A percentile compares a stretch with the other conserved stretches of the same genome.
phyloP scores from a whole-genome alignment of 306 rosid species.

The Lupinus albus region DNA sequence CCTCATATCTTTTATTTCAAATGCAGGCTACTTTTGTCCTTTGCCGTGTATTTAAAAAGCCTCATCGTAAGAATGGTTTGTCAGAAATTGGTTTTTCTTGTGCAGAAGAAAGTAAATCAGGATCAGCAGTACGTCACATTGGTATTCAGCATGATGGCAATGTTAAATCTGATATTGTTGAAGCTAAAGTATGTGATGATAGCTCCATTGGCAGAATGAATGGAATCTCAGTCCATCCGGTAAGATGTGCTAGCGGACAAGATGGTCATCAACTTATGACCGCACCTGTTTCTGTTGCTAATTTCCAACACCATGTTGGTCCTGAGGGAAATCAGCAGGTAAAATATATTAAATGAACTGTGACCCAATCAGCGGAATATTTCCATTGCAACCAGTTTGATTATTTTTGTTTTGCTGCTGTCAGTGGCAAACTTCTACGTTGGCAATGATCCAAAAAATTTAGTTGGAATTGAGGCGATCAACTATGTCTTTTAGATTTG shows the following conservation, averaged over 20 bases:
- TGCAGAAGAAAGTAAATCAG: constrained; percentile 62
- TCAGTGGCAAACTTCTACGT: constrained; percentile 13
- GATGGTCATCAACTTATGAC: constrained; percentile 37
- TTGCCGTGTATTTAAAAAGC: constrained; percentile 59
- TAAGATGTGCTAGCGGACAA: constrained; percentile 34
- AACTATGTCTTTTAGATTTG: background rate
- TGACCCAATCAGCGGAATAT: background rate
- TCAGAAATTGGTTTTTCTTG: constrained; percentile 57
- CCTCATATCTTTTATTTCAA: constrained; percentile 14
- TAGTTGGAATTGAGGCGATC: constrained; percentile 20
- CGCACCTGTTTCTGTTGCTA: constrained; percentile 39
- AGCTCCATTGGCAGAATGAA: constrained; percentile 40
- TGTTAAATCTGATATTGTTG: constrained; percentile 33
- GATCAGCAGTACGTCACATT: constrained; percentile 54
- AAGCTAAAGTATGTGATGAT: constrained; percentile 38
- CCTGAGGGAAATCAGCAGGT: constrained; percentile 49
- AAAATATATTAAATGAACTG: background rate
- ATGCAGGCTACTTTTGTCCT: constrained; percentile 64
- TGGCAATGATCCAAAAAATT: constrained; percentile 16
- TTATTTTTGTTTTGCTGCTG: constrained; percentile 17
- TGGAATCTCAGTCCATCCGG: constrained; percentile 39
- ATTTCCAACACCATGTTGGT: constrained; percentile 1
- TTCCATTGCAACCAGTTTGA: constrained; percentile 12
- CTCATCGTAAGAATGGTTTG: constrained; percentile 41
- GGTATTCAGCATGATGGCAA: constrained; percentile 60